These are phyloP conservation scores for Incumbomyces delicatus DNA, from an alignment of 2,329 filamentous ascomycete species.

Conservation along the genomic window DNA sequence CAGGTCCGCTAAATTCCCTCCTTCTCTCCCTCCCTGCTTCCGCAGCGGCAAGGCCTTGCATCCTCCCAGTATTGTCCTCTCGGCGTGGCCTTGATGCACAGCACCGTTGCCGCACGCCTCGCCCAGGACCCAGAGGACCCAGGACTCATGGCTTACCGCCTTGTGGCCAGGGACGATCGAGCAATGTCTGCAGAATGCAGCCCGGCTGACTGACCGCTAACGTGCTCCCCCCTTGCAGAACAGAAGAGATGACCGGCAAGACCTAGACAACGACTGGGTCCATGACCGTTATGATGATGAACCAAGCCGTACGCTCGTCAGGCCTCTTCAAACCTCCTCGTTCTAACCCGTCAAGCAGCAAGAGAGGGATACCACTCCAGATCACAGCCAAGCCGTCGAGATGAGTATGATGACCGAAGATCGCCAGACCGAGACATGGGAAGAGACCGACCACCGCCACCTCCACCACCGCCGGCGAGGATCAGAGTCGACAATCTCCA, in stretches of 20 bases:
- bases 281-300: constrained; percentile 81
- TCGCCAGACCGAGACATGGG: constrained; percentile 25
- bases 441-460: constrained; percentile 26
- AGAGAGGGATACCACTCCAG: constrained; percentile 28
- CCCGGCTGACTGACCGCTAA: constrained; percentile 32
- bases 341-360: constrained; percentile 10
- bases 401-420: constrained; percentile 27
- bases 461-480: constrained; percentile 53
- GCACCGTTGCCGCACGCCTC: constrained; percentile 21
- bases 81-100: constrained; percentile 10
- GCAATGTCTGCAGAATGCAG: not conserved
- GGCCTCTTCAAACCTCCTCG: not conserved
- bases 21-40: constrained; percentile 24
- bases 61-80: constrained; percentile 13
- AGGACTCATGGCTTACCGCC: too few species aligned
- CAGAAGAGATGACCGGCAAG: constrained; percentile 35
- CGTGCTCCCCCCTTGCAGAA: constrained; percentile 34
- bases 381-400: constrained; percentile 27
- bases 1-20: constrained; percentile 30
- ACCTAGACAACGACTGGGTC: constrained; percentile 65
- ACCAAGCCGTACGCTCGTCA: constrained; percentile 35
- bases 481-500: constrained; percentile 82
- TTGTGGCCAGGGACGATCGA: too few species aligned
- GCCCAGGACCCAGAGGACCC: too few species aligned
- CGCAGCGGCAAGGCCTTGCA: constrained; percentile 11